Evolutionary conservation across 139 green algal species (phyloP), one percentile per base, ranked within the genome.

Genomic region (Gonium pectorale): DNA sequence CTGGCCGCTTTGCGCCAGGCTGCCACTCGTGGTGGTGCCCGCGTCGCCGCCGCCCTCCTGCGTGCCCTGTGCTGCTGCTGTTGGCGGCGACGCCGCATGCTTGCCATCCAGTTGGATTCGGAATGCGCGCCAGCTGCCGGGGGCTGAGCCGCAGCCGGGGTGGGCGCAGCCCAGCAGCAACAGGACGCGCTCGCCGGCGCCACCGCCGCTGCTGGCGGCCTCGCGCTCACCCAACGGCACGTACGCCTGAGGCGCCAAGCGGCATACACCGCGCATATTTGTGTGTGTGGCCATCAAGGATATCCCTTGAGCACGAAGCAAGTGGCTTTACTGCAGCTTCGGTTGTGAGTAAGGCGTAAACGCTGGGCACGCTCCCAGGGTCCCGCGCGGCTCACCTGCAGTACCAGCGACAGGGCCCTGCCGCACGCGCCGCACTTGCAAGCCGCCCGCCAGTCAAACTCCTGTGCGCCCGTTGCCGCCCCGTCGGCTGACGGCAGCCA

Each of bases 111-210:
- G 29, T 38, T 92, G 88, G 31, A 75, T 90, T 3, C 92, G 75
- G 35, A 94, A 66, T 0, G 90, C 92, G 7, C 85, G 77, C 87
- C 89, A 96, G 49, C 84, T 89, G 62, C 88, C 87, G 7, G 84
- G 21, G 3, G 44, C n/a, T 5, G 51, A 69, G 46, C 87, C 90
- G 70, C 92, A 96, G 31, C 72, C 88, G 21, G 88, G 70, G 2
- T 74, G 68, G 0, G 67, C 46, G 62, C 92, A 95, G 15, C 85
- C 79, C 33, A 93, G 86, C 6, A 95, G 2, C 26, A 89, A 87
- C 35, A 95, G 56, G 26, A 79, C 79, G 9, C 90, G 87, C 29
- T 88, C 35, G 0, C 51, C 9, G 31, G 67, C 40, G n/a, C 62
- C 27, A 5, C 33, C 38, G 13, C 11, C 43, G 3, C 38, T 31